A percentile compares a stretch with the other conserved stretches of the same genome.
phyloP scores from a whole-genome alignment of 2,329 filamentous ascomycete genomes.

The Lecanoromycetidae sp. region DNA sequence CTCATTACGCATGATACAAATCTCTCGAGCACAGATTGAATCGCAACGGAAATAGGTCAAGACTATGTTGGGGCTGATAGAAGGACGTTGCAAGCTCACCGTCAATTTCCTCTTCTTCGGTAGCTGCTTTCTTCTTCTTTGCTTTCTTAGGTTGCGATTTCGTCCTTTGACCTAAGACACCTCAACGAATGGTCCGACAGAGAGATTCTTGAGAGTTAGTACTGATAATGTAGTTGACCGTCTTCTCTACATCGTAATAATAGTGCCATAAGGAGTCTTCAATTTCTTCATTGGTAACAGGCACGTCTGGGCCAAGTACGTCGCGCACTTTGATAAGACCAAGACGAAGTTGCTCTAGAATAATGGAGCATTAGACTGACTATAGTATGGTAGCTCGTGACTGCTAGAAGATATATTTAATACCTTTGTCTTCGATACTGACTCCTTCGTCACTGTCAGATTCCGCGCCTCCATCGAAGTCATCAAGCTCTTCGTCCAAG shows the following conservation, averaged over 20 bases:
- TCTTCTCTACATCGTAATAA: slow-evolving; percentile 83
- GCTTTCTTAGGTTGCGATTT: slow-evolving; percentile 29
- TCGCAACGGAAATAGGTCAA: no score
- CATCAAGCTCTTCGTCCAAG: slow-evolving; percentile 39
- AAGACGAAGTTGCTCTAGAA: slow-evolving; percentile 42
- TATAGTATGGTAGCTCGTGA: no score
- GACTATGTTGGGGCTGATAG: no score
- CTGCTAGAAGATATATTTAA: not conserved
- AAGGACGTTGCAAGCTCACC: slow-evolving; percentile 19
- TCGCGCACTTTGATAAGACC: slow-evolving; percentile 56
- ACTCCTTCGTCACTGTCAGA: slow-evolving; percentile 26
- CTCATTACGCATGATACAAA: not conserved
- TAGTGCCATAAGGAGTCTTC: slow-evolving; percentile 91
- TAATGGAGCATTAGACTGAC: no score
- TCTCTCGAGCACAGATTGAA: not conserved
- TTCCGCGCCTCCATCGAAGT: slow-evolving; percentile 32
- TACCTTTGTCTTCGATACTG: slow-evolving; percentile 18
- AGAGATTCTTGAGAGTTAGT: not conserved
- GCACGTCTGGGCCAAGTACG: slow-evolving; percentile 52
- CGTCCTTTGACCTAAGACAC: slow-evolving; percentile 17
- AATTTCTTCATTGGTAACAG: slow-evolving; percentile 58
- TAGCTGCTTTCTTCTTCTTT: slow-evolving; percentile 24
- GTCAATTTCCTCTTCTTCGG: slow-evolving; percentile 22
- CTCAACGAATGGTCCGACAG: not conserved
- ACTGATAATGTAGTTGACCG: slow-evolving; percentile 66